Evolutionary conservation across 192 early-diverging fungal genomes (phyloP), one percentile per base, ranked within the genome.

Genomic region (Tieghemiomyces parasiticus): DNA sequence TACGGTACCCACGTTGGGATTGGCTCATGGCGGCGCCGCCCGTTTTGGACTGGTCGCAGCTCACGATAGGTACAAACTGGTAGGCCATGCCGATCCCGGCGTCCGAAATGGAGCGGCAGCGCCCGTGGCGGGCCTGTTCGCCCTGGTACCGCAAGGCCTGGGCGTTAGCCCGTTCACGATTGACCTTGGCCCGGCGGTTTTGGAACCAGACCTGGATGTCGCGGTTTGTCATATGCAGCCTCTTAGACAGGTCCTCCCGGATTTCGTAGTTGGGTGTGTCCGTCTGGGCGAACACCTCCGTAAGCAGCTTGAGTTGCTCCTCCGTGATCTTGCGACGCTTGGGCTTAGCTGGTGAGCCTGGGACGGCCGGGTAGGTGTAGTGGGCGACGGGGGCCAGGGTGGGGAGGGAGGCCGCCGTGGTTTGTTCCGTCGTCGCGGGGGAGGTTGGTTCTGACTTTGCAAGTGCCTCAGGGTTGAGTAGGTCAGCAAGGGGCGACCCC

Each of bases 141-240:
- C 70, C 72, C 26, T 74, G 68, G 20, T 70, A 67, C 25, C 67
- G 61, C 3, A 64, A 64, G 26, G 63, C 67, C 58, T 71, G 69
- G 31, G 71, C 73, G 35, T 79, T 79, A 44, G 72, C 66, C 62
- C 78, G 74, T 65, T 75, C 65, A 52, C 84, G 74, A 69, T 86
- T 89, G 60, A 79, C 82, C 65, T 89, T 89, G 45, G 87, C 87
- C 46, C 87, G 76, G 61, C 87, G 79, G 68, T 89, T 89, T 71
- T 89, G 87, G 71, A 89, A 89, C 87, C 87, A 89, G 56, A 89
- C 86, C 79, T 89, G 87, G 51, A 89, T 81, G 67, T 89, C 87
- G 51, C 87, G 74, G 62, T 85, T 86, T n/a, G 84, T 83, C 87
- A 89, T 89, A 59, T 68, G 72, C 26, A 89, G 71, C 66, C 81